These are phyloP conservation scores for Cryphonectria radicalis DNA, from an alignment of 2,329 filamentous ascomycete species.

Conservation along the genomic window DNA sequence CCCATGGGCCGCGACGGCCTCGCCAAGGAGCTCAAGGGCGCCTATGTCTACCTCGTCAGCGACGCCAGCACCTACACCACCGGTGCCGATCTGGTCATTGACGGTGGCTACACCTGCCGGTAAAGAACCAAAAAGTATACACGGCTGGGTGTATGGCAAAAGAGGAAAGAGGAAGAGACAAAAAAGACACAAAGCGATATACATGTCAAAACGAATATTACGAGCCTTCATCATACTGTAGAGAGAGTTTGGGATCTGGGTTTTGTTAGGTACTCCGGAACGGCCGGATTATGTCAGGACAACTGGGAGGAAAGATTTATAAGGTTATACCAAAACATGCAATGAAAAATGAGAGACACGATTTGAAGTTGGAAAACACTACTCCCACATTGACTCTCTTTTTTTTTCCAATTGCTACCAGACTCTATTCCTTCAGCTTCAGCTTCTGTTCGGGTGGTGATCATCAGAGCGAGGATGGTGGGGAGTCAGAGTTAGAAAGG, in stretches of 20 bases:
- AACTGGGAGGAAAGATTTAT: background rate
- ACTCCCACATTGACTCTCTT: background rate
- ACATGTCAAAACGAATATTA: background rate
- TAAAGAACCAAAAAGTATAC: no score
- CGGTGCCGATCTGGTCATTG: slow-evolving; percentile 71
- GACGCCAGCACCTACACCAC: slow-evolving; percentile 79
- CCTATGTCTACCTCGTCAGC: slow-evolving; percentile 75
- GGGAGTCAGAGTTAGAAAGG: background rate
- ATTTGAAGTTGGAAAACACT: background rate
- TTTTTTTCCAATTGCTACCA: background rate
- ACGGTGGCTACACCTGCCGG: slow-evolving; percentile 67
- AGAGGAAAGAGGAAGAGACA: background rate
- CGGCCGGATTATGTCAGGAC: background rate
- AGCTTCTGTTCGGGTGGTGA: background rate
- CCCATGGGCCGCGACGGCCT: slow-evolving; percentile 73
- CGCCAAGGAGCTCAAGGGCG: slow-evolving; percentile 72
- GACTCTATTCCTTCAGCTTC: background rate
- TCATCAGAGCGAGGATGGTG: background rate
- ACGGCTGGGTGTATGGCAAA: no score
- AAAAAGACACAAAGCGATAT: background rate
- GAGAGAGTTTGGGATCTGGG: background rate
- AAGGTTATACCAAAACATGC: background rate
- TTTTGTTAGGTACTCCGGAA: background rate
- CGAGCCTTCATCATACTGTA: background rate
- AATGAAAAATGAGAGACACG: background rate